Base-by-base conservation (phyloP, 139 green algal species). In the Volvox africanus region DNA sequence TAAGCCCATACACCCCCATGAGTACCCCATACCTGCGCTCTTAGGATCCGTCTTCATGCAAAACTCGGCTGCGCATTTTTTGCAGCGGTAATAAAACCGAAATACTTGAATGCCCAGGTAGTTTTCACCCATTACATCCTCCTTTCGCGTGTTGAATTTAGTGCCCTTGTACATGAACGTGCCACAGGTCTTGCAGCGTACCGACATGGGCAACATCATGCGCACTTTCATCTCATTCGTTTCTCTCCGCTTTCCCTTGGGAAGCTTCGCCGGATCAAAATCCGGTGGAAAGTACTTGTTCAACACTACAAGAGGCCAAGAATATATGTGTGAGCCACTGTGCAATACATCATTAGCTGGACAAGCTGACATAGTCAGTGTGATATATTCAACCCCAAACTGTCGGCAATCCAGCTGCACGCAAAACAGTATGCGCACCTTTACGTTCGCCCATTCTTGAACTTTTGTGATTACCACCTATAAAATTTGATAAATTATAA, bases 151-250 rank as follows among this genome's bases (percentile, higher is more conserved):
- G 95, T 99, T 99, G 96, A 99, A 99, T 92, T 99, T 99, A 44
- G 98, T 99, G 33, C 98, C 93, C 93, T 99, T 99, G 97, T 99
- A 99, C 95, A 99, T 99, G 94, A 98, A 99, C 55, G 95, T 98
- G 67, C 98, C 98, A 91, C 98, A 99, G 30, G 97, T 99, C 80
- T 95, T 97, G 96, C 98, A 99, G 13, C 96, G 95, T 30, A 99
- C 95, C 78, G 94, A 98, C 97, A 99, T 99, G 81, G 98, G 98
- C 75, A 99, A 93, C 98, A 99, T 99, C 97, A 99, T 99, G 92
- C 97, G 94, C 65, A 98, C 94, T 94, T 98, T 99, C 96, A 98
- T 99, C 62, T 97, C 94, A 92, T 98, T 98, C n/a, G 96, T 93
- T 87, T 97, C 93, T 20, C 93, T 82, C 22, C 96, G 93, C 89